Evolutionary conservation across 345 rosid species (phyloP).

Genomic region (Noccaea caerulescens): DNA sequence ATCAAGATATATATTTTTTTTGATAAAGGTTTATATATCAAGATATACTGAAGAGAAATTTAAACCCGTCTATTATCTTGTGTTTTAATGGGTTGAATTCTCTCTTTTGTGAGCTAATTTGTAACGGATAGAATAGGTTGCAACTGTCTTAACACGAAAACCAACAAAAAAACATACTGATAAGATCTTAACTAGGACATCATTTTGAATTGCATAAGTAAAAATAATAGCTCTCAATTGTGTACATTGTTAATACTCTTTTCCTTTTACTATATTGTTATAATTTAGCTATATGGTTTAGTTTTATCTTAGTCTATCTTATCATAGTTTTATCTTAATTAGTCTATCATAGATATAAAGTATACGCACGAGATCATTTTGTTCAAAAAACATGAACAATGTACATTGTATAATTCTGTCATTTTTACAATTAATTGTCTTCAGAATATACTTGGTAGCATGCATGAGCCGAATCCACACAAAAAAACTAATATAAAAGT

Average conservation of each 20-base stretch:
- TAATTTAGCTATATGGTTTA: neutral
- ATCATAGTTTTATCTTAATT: neutral
- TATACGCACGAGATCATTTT: neutral
- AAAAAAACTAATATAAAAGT: neutral
- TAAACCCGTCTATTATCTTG: too few species aligned
- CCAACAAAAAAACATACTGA: neutral
- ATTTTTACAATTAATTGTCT: neutral
- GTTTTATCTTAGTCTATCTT: too few species aligned
- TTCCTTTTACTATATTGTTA: neutral
- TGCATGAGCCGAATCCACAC: neutral
- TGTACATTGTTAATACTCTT: neutral
- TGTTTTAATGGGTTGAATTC: neutral
- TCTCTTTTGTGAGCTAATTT: too few species aligned
- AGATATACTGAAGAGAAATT: neutral
- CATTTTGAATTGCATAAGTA: neutral
- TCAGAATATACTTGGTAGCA: neutral
- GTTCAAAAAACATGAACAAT: neutral
- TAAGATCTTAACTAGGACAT: neutral
- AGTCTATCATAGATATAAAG: too few species aligned
- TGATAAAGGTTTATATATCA: neutral
- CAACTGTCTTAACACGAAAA: too few species aligned
- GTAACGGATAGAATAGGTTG: too few species aligned
- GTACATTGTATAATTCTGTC: neutral
- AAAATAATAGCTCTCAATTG: neutral
- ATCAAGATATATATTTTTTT: neutral